Conservation (phyloP, 2,329 filamentous ascomycete genomes). For the Cladobotryum protrusum region DNA sequence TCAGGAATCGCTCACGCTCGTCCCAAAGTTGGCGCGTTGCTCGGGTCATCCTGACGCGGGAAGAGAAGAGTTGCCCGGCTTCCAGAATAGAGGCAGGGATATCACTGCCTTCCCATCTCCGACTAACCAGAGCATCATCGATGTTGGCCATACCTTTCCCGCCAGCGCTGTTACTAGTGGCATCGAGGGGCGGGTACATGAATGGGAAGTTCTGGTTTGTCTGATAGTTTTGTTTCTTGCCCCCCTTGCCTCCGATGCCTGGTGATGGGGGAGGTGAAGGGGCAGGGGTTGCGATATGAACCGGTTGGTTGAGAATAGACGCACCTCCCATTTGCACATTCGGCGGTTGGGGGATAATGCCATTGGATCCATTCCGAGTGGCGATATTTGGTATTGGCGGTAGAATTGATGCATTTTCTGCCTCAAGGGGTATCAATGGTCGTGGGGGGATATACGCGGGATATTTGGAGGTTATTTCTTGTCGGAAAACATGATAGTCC, state of each 20-base stretch:
- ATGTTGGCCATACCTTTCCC: slow-evolving; percentile 79
- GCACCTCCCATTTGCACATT: slow-evolving; percentile 52
- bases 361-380: slow-evolving; percentile 54
- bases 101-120: slow-evolving; percentile 88
- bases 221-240: slow-evolving; percentile 98
- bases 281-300: slow-evolving; percentile 97
- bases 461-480: slow-evolving; percentile 97
- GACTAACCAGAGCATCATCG: slow-evolving; percentile 72
- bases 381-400: slow-evolving; percentile 76
- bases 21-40: slow-evolving; percentile 93
- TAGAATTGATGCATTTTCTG: slow-evolving; percentile 84
- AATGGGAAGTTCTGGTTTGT: slow-evolving; percentile 99
- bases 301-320: slow-evolving; percentile 90
- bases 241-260: slow-evolving; percentile 77
- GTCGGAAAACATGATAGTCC: slow-evolving; percentile 92
- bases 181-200: slow-evolving; percentile 89
- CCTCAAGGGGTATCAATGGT: slow-evolving; percentile 75
- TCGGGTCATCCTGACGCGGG: slow-evolving; percentile 82
- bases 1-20: slow-evolving; percentile 84
- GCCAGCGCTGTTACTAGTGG: slow-evolving; percentile 80
- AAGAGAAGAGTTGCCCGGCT: slow-evolving; percentile 86
- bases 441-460: slow-evolving; percentile 89
- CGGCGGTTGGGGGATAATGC: slow-evolving; percentile 52
- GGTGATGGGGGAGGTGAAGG: slow-evolving; percentile 94
- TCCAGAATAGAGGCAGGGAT: slow-evolving; percentile 93